Percentiles rank a stretch among this genome's conserved stretches.
phyloP scores from a whole-genome alignment of 2,329 filamentous ascomycete genomes.

The Aureobasidium namibiae region DNA sequence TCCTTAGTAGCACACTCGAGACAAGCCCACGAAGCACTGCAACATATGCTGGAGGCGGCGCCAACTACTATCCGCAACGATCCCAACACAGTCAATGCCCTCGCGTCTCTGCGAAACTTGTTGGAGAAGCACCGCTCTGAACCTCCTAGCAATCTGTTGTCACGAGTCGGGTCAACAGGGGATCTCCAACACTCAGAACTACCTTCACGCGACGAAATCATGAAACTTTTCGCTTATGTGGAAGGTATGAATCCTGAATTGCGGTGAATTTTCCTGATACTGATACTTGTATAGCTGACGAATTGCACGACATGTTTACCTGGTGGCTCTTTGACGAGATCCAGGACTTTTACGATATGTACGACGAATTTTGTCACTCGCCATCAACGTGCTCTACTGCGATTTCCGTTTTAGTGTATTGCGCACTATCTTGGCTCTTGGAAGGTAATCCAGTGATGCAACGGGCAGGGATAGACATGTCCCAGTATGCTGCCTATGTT shows the following conservation, averaged over 20 bases:
- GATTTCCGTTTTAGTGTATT: conserved; percentile 13
- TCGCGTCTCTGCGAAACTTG: neutral
- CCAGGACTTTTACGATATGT: neutral
- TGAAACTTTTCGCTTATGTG: neutral
- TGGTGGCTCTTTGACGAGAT: conserved; percentile 10
- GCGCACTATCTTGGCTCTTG: conserved; percentile 12
- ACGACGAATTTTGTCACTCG: conserved; percentile 12
- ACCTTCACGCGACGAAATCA: neutral
- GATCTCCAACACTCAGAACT: neutral
- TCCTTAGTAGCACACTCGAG: conserved; percentile 2
- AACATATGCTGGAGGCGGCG: neutral
- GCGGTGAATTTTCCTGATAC: neutral
- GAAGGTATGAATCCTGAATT: neutral
- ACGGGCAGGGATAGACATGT: neutral
- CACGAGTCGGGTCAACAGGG: neutral
- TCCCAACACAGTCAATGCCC: conserved; percentile 1
- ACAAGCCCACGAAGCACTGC: conserved; percentile 3
- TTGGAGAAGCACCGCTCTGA: neutral
- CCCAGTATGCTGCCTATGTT: neutral
- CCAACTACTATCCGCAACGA: conserved; percentile 6
- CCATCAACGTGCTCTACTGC: conserved; percentile 12
- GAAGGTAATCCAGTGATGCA: neutral
- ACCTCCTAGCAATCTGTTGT: neutral
- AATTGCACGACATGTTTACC: neutral
- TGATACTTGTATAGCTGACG: neutral